These are phyloP conservation scores for Arctium lappa DNA, from an alignment of 129 eudicot species.

Conservation along the genomic window DNA sequence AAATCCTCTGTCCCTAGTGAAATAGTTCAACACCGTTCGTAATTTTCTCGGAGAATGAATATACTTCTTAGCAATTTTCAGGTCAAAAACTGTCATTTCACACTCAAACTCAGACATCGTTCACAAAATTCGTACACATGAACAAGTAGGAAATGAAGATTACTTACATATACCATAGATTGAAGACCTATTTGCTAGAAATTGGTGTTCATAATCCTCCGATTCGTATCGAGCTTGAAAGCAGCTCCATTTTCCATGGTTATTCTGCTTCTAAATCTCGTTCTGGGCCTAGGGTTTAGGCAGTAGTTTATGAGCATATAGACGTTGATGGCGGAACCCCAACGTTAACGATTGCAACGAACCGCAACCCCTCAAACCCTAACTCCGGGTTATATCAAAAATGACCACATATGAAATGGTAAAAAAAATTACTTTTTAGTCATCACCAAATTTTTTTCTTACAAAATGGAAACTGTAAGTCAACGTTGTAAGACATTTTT, in stretches of 20 bases:
- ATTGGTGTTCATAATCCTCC: neutral
- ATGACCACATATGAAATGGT: no score
- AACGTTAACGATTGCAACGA: neutral
- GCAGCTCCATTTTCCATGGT: neutral
- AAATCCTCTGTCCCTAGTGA: neutral
- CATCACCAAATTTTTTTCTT: no score
- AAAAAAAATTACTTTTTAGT: no score
- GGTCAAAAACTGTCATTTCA: neutral
- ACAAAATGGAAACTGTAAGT: no score
- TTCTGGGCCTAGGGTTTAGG: neutral
- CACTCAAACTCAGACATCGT: neutral
- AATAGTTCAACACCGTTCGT: neutral
- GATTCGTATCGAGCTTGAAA: neutral
- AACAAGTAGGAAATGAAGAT: neutral
- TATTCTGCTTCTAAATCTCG: neutral
- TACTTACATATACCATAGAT: slow-evolving; percentile 5
- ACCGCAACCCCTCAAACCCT: neutral
- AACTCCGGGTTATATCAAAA: no score
- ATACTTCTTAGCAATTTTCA: neutral
- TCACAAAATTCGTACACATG: neutral
- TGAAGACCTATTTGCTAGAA: neutral
- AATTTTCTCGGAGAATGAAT: neutral
- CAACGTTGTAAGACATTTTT: no score
- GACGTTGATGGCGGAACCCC: neutral
- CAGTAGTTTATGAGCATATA: neutral